These are phyloP conservation scores for Syzygium aromaticum DNA, from an alignment of 345 rosid genomes.

Conservation along the genomic window DNA sequence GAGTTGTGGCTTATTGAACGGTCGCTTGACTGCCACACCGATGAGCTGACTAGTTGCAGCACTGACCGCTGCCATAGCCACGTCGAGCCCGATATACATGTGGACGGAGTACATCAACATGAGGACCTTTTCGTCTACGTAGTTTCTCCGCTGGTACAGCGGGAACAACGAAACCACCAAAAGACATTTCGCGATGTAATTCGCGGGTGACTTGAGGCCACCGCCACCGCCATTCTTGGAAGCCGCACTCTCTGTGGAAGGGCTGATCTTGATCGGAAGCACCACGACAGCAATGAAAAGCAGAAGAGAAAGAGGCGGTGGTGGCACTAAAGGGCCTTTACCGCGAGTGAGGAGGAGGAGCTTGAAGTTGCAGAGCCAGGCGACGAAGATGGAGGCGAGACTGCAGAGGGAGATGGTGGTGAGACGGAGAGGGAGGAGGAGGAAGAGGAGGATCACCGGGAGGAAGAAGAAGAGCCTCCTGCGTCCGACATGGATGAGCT, in stretches of 20 bases:
- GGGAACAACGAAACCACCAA: neutral
- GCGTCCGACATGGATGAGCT: neutral
- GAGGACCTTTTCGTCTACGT: neutral
- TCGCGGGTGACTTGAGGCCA: conserved; percentile 2
- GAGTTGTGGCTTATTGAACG: conserved; percentile 14
- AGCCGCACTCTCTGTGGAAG: neutral
- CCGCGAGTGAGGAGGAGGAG: conserved; percentile 18
- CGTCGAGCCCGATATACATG: neutral
- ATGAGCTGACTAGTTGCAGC: neutral
- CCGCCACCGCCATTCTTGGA: neutral
- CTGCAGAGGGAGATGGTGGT: conserved; percentile 4
- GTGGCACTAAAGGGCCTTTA: conserved; percentile 17
- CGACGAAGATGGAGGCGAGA: conserved; percentile 13
- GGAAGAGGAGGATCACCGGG: conserved; percentile 17
- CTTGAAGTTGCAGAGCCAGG: conserved; percentile 31
- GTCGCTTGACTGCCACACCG: conserved; percentile 8
- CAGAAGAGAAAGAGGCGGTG: neutral
- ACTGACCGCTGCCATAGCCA: neutral
- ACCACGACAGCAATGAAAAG: conserved; percentile 3
- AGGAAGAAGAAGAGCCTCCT: conserved; percentile 11
- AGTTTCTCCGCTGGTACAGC: neutral
- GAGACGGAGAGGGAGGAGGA: conserved; percentile 15
- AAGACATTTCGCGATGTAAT: conserved; percentile 1
- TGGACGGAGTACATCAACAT: neutral
- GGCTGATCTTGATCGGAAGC: conserved; percentile 11